These are phyloP conservation scores for Pseudocercospora crystallina DNA, from an alignment of 2,329 filamentous ascomycete species.

Conservation along the genomic window DNA sequence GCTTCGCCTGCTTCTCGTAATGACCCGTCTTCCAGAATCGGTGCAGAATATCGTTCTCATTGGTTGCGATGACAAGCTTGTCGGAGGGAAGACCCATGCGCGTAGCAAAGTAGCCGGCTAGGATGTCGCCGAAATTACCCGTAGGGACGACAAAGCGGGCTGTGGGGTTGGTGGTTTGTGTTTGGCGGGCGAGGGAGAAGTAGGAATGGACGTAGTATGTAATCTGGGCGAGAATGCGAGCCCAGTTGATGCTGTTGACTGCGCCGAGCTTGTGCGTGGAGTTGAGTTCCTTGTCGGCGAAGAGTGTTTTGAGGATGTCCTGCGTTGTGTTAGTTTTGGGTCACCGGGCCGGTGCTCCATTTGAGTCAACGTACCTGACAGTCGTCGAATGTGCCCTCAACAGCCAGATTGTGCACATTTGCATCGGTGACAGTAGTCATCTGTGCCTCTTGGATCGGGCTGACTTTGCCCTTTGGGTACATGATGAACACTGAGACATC, in stretches of 20 bases:
- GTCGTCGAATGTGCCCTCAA: conserved; percentile 91
- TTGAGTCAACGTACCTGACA: conserved; percentile 64
- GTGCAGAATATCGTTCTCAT: conserved; percentile 96
- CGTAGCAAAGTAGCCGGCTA: conserved; percentile 89
- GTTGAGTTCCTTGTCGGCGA: conserved; percentile 83
- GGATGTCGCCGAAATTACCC: conserved; percentile 94
- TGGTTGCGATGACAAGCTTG: conserved; percentile 89
- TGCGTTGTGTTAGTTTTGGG: conserved; percentile 32
- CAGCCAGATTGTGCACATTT: conserved; percentile 90
- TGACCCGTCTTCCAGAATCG: conserved; percentile 88
- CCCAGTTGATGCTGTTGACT: conserved; percentile 97
- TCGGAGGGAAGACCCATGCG: conserved; percentile 85
- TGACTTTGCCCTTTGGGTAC: conserved; percentile 86
- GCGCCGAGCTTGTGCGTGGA: conserved; percentile 79
- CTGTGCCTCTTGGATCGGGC: conserved; percentile 89
- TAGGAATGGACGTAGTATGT: conserved; percentile 97
- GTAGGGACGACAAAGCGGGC: conserved; percentile 88
- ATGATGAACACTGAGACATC: conserved; percentile 96
- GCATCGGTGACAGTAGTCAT: conserved; percentile 91
- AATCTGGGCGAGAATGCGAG: conserved; percentile 91
- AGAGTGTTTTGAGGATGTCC: conserved; percentile 92
- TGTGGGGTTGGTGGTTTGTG: conserved; percentile 63
- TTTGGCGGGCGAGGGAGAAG: conserved; percentile 69
- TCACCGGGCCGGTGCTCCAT: too few relatives aligned
- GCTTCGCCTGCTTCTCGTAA: conserved; percentile 80